Evolutionary conservation across 2,329 filamentous ascomycete species (phyloP).

Genomic region (Ophiostoma australiae): DNA sequence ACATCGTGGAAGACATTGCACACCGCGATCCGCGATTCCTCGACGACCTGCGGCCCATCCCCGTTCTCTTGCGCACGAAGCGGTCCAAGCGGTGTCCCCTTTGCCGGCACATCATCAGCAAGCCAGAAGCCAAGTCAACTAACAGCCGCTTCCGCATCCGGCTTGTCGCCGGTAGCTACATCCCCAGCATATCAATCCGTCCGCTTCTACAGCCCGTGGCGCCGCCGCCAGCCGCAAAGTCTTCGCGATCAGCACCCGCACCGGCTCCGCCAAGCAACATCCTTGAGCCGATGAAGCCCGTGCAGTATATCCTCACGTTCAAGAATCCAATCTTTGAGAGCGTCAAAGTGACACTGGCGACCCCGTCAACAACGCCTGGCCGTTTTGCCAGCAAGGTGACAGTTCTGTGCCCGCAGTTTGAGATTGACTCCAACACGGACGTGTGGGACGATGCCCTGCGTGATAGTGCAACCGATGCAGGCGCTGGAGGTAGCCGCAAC

Average conservation of each 20-base stretch:
- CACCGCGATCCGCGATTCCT: constrained; percentile 55
- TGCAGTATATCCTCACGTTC: constrained; percentile 83
- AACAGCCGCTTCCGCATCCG: constrained; percentile 90
- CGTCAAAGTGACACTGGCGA: constrained; percentile 81
- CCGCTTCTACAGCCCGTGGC: constrained; percentile 43
- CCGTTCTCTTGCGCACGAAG: constrained; percentile 81
- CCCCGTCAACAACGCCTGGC: constrained; percentile 72
- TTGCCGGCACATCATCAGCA: constrained; percentile 91
- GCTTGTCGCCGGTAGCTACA: constrained; percentile 79
- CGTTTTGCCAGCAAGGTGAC: constrained; percentile 76
- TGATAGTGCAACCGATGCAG: constrained; percentile 38
- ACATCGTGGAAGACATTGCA: constrained; percentile 42
- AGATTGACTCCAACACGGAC: constrained; percentile 86
- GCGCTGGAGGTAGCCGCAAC: constrained; percentile 35
- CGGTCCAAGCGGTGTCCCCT: constrained; percentile 87
- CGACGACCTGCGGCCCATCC: constrained; percentile 72
- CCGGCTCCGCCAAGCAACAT: constrained; percentile 31
- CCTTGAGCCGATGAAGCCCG: constrained; percentile 55
- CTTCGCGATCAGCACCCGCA: constrained; percentile 28
- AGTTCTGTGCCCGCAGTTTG: constrained; percentile 88
- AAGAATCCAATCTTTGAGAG: constrained; percentile 92
- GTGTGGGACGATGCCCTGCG: constrained; percentile 83
- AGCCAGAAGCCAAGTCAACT: constrained; percentile 84
- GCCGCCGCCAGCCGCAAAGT: not conserved
- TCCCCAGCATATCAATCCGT: constrained; percentile 73